phyloP scores from a whole-genome alignment of 75 land plant species.

The Pinus tabuliformis region DNA sequence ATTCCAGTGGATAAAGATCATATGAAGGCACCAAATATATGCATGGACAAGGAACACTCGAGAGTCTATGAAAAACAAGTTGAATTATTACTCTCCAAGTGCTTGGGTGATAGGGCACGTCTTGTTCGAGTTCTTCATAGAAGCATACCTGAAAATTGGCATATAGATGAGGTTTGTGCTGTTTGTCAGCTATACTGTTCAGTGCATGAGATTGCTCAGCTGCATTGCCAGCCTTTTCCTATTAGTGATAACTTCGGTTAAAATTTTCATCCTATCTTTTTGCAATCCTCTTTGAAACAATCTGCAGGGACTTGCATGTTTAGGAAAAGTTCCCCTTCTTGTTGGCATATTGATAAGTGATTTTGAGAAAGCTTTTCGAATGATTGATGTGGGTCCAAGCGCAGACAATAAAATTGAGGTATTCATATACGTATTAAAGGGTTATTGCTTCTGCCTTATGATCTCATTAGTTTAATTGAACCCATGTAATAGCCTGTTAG shows the following conservation, averaged over 20 bases:
- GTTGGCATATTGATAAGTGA: conserved; percentile 60
- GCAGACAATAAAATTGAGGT: conserved; percentile 90
- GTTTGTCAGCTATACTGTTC: conserved; percentile 23
- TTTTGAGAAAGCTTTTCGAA: conserved; percentile 59
- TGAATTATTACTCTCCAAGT: conserved; percentile 38
- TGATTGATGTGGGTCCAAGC: conserved; percentile 87
- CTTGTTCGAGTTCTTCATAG: conserved; percentile 62
- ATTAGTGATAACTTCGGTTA: background rate
- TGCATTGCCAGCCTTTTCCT: background rate
- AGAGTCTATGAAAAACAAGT: conserved; percentile 67
- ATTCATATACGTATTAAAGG: background rate
- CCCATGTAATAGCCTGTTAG: background rate
- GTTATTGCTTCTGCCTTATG: background rate
- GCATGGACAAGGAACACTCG: conserved; percentile 69
- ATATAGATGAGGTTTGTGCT: conserved; percentile 52
- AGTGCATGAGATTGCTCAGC: background rate
- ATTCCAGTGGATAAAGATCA: conserved; percentile 21
- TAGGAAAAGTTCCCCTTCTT: conserved; percentile 46
- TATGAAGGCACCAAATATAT: conserved; percentile 24
- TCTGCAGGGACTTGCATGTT: conserved; percentile 37
- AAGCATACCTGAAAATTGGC: conserved; percentile 32
- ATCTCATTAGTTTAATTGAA: background rate
- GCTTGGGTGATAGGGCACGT: conserved; percentile 61
- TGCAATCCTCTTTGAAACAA: background rate
- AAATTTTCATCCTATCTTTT: background rate